Conservation (phyloP, 2,329 filamentous ascomycete species). For the Xylariales sp. region DNA sequence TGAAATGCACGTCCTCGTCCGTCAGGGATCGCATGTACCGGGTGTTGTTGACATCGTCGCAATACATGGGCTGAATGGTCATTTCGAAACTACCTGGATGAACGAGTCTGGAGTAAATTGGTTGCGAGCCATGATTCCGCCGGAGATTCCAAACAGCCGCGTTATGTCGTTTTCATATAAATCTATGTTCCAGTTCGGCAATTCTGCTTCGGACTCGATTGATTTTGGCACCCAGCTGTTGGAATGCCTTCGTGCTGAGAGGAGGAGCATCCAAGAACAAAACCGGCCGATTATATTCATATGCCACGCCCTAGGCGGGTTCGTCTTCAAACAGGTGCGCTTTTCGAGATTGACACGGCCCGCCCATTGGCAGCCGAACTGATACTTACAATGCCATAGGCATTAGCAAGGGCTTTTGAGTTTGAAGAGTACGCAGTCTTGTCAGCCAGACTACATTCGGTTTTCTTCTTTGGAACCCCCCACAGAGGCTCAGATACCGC, state of each 20-base stretch:
- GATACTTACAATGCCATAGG: no score
- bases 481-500: slow-evolving; percentile 17
- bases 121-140: slow-evolving; percentile 15
- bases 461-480: slow-evolving; percentile 20
- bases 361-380: no score
- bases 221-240: slow-evolving; percentile 17
- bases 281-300: slow-evolving; percentile 20
- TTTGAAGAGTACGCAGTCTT: no score
- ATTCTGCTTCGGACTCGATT: slow-evolving; percentile 14
- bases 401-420: no score
- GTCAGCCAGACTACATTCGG: no score
- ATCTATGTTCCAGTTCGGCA: slow-evolving; percentile 18
- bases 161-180: slow-evolving; percentile 22
- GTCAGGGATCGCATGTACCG: no score
- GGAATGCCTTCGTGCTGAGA: slow-evolving; percentile 10
- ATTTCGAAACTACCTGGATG: slow-evolving; percentile 3
- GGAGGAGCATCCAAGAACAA: slow-evolving; percentile 7
- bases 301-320: slow-evolving; percentile 21
- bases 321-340: slow-evolving; percentile 21
- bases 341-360: no score
- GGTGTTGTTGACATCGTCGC: slow-evolving; percentile 3
- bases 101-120: slow-evolving; percentile 1
- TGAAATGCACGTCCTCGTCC: no score
- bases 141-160: slow-evolving; percentile 15
- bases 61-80: slow-evolving; percentile 4